Conservation (phyloP, 1,284 basidiomycete genomes). For the Filobasidium uniguttulatum region DNA sequence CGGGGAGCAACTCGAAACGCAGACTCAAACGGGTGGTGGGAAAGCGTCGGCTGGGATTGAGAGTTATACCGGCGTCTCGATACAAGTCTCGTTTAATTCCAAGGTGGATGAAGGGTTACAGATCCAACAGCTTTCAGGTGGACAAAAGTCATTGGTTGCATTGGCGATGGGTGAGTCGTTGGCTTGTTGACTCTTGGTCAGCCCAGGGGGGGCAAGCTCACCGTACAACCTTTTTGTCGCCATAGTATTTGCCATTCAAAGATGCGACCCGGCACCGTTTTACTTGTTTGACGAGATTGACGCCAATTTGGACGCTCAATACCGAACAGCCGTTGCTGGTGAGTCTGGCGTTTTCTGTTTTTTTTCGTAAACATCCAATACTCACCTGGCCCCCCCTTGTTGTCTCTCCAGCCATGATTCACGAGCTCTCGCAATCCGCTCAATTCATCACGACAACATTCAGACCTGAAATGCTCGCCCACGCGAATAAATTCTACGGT, state of each 20-base stretch:
- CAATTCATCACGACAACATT: slow-evolving; percentile 99
- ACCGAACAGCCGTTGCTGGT: slow-evolving; percentile 91
- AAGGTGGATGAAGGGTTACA: slow-evolving; percentile 90
- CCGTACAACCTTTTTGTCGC: not conserved
- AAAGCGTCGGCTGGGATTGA: slow-evolving; percentile 62
- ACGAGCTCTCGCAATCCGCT: slow-evolving; percentile 66
- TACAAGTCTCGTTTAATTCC: slow-evolving; percentile 90
- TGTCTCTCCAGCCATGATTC: slow-evolving; percentile 81
- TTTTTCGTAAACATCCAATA: not conserved
- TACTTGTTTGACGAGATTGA: slow-evolving; percentile 99
- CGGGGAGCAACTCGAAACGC: slow-evolving; percentile 36
- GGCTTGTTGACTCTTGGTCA: not conserved
- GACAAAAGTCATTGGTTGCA: slow-evolving; percentile 94
- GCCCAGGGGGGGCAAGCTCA: not conserved
- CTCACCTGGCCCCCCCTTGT: not conserved
- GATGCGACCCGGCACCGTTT: slow-evolving; percentile 97
- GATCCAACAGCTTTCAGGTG: slow-evolving; percentile 93
- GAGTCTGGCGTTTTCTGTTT: too few relatives aligned
- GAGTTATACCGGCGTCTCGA: slow-evolving; percentile 91
- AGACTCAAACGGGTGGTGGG: slow-evolving; percentile 20
- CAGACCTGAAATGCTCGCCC: slow-evolving; percentile 88
- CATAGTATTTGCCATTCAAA: slow-evolving; percentile 92
- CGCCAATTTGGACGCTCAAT: slow-evolving; percentile 94
- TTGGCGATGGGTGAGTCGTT: slow-evolving; percentile 66
- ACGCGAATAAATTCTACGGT: slow-evolving; percentile 94